phyloP scores from a whole-genome alignment of 164 flowering plant species.

The Annona squamosa region DNA sequence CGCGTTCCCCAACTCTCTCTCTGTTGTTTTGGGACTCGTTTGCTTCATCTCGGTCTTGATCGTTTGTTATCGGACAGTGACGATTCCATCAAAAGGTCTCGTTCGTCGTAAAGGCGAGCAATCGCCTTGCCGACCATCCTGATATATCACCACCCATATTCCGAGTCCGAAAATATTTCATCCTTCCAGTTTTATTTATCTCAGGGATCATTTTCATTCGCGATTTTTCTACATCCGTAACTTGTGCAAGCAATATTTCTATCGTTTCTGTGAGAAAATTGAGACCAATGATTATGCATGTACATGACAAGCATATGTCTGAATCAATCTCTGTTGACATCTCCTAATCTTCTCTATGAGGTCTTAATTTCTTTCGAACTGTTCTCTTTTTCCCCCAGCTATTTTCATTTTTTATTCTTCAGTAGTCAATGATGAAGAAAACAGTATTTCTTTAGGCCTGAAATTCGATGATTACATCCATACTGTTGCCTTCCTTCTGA shows the following conservation, averaged over 20 bases:
- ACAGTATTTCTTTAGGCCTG: neutral
- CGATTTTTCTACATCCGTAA: neutral
- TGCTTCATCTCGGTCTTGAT: neutral
- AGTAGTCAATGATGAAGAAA: conserved; percentile 3
- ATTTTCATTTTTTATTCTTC: neutral
- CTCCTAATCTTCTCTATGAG: conserved; percentile 21
- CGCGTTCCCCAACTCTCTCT: neutral
- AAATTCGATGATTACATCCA: conserved; percentile 7
- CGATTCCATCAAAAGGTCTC: conserved; percentile 34
- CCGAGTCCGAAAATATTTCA: conserved; percentile 10
- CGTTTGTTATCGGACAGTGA: conserved; percentile 12
- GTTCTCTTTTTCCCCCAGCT: neutral
- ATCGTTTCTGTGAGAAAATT: neutral
- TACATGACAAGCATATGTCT: conserved; percentile 21
- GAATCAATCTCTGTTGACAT: conserved; percentile 10
- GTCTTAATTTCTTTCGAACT: conserved; percentile 1
- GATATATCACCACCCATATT: conserved; percentile 24
- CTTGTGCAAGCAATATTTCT: neutral
- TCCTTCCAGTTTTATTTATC: neutral
- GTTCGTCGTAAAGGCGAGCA: conserved; percentile 31
- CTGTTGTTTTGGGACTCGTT: neutral
- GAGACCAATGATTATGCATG: conserved; percentile 12
- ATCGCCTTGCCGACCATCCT: conserved; percentile 23
- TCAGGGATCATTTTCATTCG: neutral
- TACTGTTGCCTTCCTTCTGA: conserved; percentile 20